Conservation (phyloP, 2,329 filamentous ascomycete genomes). For the Talaromyces sp. region DNA sequence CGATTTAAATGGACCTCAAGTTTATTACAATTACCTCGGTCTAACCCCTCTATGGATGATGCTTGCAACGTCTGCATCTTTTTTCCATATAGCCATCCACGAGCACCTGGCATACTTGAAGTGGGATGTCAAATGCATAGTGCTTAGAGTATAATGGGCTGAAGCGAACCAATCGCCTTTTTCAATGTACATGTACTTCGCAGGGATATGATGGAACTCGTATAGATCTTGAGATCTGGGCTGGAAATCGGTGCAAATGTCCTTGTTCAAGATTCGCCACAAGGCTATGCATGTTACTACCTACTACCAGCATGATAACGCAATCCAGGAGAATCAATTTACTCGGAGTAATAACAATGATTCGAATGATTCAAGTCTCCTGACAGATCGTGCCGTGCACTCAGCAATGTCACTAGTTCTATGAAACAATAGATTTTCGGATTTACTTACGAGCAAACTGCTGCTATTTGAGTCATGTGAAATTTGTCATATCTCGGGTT, state of each 20-base stretch:
- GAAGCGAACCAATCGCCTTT: background rate
- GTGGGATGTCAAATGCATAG: background rate
- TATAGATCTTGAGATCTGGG: conserved; percentile 3
- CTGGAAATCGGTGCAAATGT: background rate
- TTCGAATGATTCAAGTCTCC: background rate
- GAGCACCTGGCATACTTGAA: background rate
- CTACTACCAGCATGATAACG: background rate
- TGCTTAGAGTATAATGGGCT: background rate
- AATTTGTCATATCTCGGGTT: background rate
- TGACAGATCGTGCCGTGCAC: background rate
- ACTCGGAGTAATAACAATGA: conserved; percentile 6
- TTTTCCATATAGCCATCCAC: background rate
- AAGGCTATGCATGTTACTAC: background rate
- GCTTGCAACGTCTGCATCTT: background rate
- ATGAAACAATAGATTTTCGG: background rate
- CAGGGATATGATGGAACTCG: background rate
- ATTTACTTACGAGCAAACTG: background rate
- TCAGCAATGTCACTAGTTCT: background rate
- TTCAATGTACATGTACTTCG: background rate
- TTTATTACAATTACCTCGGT: background rate
- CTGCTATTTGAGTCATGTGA: background rate
- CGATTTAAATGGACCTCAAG: background rate
- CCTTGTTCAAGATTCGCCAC: background rate
- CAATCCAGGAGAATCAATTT: background rate
- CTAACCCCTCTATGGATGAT: background rate